Base-by-base conservation (phyloP, 495 filamentous ascomycete genomes). In the Bathelium albidoporum region DNA sequence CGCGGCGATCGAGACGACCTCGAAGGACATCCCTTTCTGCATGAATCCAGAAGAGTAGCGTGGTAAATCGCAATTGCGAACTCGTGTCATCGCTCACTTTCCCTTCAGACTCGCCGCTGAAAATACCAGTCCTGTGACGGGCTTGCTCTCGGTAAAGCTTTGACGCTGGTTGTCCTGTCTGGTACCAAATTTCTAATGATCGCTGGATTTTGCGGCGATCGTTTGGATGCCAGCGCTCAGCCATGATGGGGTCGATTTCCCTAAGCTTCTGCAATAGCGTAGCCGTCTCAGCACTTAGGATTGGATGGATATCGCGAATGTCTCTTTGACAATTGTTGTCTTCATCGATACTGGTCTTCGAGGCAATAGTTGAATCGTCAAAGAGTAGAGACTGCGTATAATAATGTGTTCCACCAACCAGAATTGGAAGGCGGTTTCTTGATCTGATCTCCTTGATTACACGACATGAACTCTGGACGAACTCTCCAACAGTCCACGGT, bases 351-450 rank as follows among this genome's bases (percentile, higher is more conserved):
- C 29, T 9, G 0, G 2, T 2, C 29, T 29, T 55, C 24, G 49
- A 0, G 0, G 2, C 49, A 0, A 55, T 24, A 0, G 49, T 55
- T 9, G 49, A 28, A 58, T 90, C 84, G 24, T 87, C 77, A 71
- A 96, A 95, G 10, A 99, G 78, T 18, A 97, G 81, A 1, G 87
- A 82, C 69, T 97, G 91, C 0, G 90, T 85, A 70, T 99, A 99
- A 72, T 97, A 97, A 66, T 95, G 89, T 3, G 91, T 95, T 29
- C 95, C 95, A 18, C 95, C 95, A 10, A 97, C 95, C 2, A 99
- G 73, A 26, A 99, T 89, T 0, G 95, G 95, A 12, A 96, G 75
- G 65, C 86, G 89, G 0, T 89, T 88, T 64, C 91, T 82, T 2
- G 75, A 74, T 22, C 85, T 82, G 58, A 97, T 95, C 24, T 93